Conservation (phyloP, 352 stramenopile genomes). For the Pseudoperonospora humuli region DNA sequence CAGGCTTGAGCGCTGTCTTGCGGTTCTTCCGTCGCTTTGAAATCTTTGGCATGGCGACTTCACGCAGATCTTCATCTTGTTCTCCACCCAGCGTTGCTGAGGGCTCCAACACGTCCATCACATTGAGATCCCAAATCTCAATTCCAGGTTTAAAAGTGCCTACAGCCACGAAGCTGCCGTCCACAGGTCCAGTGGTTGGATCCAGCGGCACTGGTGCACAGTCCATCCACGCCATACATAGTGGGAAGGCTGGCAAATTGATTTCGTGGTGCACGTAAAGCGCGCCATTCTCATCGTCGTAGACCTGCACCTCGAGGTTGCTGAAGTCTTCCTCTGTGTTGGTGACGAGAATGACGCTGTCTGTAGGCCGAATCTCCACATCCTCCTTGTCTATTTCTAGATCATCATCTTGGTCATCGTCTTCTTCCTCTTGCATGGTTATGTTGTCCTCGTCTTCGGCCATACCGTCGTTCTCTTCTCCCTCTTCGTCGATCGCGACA, state of each 20-base stretch:
- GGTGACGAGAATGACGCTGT: slow-evolving; percentile 93
- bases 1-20: slow-evolving; percentile 72
- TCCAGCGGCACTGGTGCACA: slow-evolving; percentile 65
- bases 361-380: slow-evolving; percentile 88
- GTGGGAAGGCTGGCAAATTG: slow-evolving; percentile 95
- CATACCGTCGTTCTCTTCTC: slow-evolving; percentile 14
- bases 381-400: slow-evolving; percentile 86
- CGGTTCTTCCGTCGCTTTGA: slow-evolving; percentile 73
- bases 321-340: slow-evolving; percentile 98
- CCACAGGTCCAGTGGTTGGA: slow-evolving; percentile 50
- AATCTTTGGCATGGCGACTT: slow-evolving; percentile 72
- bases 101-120: slow-evolving; percentile 97
- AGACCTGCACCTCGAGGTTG: slow-evolving; percentile 98
- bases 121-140: slow-evolving; percentile 99
- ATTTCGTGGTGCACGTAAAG: slow-evolving; percentile 99
- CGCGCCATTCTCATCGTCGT: slow-evolving; percentile 94
- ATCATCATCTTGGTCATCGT: slow-evolving; percentile 63
- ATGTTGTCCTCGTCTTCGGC: not conserved
- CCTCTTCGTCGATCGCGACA: slow-evolving; percentile 34
- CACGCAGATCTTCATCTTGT: slow-evolving; percentile 66
- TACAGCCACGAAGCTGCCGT: slow-evolving; percentile 97
- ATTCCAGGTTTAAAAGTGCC: slow-evolving; percentile 99
- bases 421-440: slow-evolving; percentile 27
- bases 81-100: slow-evolving; percentile 92
- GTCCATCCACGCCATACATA: slow-evolving; percentile 97